Base-by-base conservation (phyloP, 768 basidiomycete species). In the Lactifluus echinatus region DNA sequence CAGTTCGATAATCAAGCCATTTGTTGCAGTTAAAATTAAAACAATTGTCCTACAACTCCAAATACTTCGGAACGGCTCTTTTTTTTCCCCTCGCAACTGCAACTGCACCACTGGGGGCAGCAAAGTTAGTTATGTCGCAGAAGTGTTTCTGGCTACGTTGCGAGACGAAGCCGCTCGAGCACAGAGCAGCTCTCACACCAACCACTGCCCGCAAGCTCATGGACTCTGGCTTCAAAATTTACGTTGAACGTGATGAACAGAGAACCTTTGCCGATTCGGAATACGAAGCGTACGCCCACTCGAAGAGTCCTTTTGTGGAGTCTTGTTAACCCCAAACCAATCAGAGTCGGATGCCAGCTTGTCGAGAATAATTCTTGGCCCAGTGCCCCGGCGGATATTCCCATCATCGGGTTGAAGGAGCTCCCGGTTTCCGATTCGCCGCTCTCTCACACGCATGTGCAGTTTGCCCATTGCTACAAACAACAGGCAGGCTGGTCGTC, bases 401-500 rank as follows among this genome's bases (percentile, higher is more conserved):
- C 88, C 42, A 94, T 99, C 71, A 85, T 97, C 65, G 96, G 96
- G 5, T 79, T 99, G 70, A 99, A 99, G 76, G 96, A 98, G 68
- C 82, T 98, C n/a, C 83, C 87, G 23, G 81, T 74, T 53, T 94
- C 92, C 40, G 77, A 80, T 45, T 83, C 84, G 33, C 88, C 95
- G 21, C 75, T 99, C 17, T 83, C 81, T 8, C 96, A 99, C 72
- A 92, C 89, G 2, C 96, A 99, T 72, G 93, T 99, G 67, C 93
- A 96, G 66, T 99, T 98, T 65, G 94, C 93, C 3, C 96, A 98
- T 70, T 96, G 94, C 72, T 98, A 90, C 80, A 99, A 99, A 73
- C 74, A 81, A 42, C 96, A 99, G 69, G 91, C 79, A 2, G 96
- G 96, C 21, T 99, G 96, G 95, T 77, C 82, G 8, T 75, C 82